Base-by-base conservation (phyloP, 73 alveolate species). In the Stentor roeselii region DNA sequence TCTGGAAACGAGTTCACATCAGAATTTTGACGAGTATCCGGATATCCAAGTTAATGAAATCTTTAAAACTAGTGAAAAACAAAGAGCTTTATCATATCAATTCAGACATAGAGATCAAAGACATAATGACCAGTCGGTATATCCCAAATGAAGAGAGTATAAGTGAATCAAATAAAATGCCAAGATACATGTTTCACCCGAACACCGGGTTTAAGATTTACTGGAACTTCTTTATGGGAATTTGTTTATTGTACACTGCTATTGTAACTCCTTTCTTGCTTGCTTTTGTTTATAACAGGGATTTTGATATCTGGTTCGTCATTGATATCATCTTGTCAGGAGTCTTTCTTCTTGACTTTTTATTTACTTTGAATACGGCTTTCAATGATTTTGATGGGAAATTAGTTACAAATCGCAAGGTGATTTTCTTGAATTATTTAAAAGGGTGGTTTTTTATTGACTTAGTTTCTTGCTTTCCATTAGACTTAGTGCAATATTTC, bases 401-500 rank as follows among this genome's bases (percentile, higher is more conserved):
- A 4, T 78, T 90, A 40, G 85, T 86, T 11, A 77, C 87, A 3
- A 3, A 60, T 32, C 36, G 60, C 11, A 78, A 75, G 38, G 41
- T 6, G 11, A 90, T 90, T 11, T 60, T 87, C 2, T 75, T 32
- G 30, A 67, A 37, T 4, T 90, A 90, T 82, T 3, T 90, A 14
- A 83, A 58, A 42, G 89, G 93, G 31, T 90, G 95, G 95, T 76
- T 90, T 3, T 11, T 87, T 6, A 14, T 89, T 21, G 95, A 90
- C 59, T 32, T 87, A 2, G 41, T 87, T 3, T 86, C 93, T 0
- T 67, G 90, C 58, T 39, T 90, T 59, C 95, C 95, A 14, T 59
- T 67, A 21, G 80, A 32, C n/a, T 32, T 67, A 21, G 34, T 67
- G 11, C 80, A 21, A 21, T 67, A 21, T 67, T 21, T 11, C 14